Percentiles rank a stretch among this genome's conserved stretches.
Conservation (phyloP, 768 basidiomycete genomes). For the Tephrocybe sp. region DNA sequence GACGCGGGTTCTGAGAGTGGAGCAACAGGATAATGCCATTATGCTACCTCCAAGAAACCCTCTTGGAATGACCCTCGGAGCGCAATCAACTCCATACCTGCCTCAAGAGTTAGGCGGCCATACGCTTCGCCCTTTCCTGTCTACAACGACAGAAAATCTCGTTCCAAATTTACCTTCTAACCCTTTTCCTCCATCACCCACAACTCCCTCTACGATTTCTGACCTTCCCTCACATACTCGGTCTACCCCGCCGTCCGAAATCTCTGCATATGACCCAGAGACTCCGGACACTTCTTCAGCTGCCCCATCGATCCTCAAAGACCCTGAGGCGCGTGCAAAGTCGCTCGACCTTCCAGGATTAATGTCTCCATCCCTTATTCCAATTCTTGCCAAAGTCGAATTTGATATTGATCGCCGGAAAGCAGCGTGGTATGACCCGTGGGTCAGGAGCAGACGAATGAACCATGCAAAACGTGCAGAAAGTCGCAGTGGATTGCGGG, state of each 20-base stretch:
- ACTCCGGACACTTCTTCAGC: slow-evolving; percentile 56
- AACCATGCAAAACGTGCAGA: slow-evolving; percentile 61
- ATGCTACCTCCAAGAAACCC: slow-evolving; percentile 34
- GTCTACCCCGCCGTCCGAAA: slow-evolving; percentile 48
- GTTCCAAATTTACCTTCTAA: slow-evolving; percentile 35
- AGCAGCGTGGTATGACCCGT: slow-evolving; percentile 87
- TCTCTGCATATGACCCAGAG: slow-evolving; percentile 42
- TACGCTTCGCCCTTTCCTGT: slow-evolving; percentile 47
- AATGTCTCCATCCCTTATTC: slow-evolving; percentile 62
- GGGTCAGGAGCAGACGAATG: slow-evolving; percentile 64
- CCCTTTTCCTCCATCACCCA: slow-evolving; percentile 46
- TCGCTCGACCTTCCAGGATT: slow-evolving; percentile 69
- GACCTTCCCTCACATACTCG: slow-evolving; percentile 47
- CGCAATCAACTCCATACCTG: slow-evolving; percentile 43
- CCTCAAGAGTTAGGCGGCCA: slow-evolving; percentile 27
- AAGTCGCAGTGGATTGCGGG: slow-evolving; percentile 34
- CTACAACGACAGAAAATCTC: slow-evolving; percentile 36
- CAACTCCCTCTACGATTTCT: slow-evolving; percentile 55
- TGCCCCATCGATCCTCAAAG: slow-evolving; percentile 27
- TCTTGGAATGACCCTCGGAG: slow-evolving; percentile 40
- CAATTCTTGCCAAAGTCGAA: slow-evolving; percentile 91
- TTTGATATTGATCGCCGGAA: slow-evolving; percentile 86
- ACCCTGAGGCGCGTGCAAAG: slow-evolving; percentile 38
- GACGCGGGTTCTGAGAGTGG: slow-evolving; percentile 66
- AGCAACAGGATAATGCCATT: slow-evolving; percentile 48